Evolutionary conservation across 2,329 filamentous ascomycete genomes (phyloP), one percentile per base, ranked within the genome.

Genomic region (Sodiomyces alkalinus): DNA sequence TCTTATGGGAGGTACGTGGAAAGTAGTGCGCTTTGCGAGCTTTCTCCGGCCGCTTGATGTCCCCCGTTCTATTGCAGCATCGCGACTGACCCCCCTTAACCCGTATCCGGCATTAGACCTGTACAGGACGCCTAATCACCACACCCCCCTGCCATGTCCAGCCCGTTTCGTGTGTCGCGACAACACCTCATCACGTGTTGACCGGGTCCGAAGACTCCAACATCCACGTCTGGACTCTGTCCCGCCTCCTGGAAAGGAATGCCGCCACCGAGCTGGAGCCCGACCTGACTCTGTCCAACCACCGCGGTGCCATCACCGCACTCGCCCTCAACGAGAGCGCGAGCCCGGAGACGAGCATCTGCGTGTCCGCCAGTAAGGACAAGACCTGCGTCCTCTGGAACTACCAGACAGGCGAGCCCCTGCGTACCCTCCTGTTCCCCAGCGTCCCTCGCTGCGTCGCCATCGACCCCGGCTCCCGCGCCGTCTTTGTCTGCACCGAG

Each of bases 341-440:
- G 34, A 76, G 72, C 47, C 48, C 56, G 11, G 70, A 74, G 42
- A 78, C 78, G 33, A 87, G 81, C 49, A 74, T 96, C 35, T 86
- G 80, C 33, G 67, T 94, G 13, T 92, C 87, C 3, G 72, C 76
- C 6, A 82, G 82, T 39, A 74, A 71, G 41, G 90, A 96, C 55
- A 86, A 81, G 53, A 90, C 82, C 6, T 82, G 82, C 41, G 76
- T 93, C 43, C 64, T 92, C 34, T 98, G 90, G 90, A 86, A 96
- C 53, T 92, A 92, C 48, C 72, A 75, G 36, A 80, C 73, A 1
- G 82, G 82, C 21, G 68, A 72, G 34, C 62, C 78, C 8, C 58
- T 96, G 32, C 73, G 86, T 23, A 96, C 85, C 4, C 73, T 92
- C 38, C 64, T 96, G 22, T 71, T 96, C 32, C 72, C 80, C 2